Base-by-base conservation (phyloP, 2,329 filamentous ascomycete genomes). In the Sclerotiophoma versabilis region DNA sequence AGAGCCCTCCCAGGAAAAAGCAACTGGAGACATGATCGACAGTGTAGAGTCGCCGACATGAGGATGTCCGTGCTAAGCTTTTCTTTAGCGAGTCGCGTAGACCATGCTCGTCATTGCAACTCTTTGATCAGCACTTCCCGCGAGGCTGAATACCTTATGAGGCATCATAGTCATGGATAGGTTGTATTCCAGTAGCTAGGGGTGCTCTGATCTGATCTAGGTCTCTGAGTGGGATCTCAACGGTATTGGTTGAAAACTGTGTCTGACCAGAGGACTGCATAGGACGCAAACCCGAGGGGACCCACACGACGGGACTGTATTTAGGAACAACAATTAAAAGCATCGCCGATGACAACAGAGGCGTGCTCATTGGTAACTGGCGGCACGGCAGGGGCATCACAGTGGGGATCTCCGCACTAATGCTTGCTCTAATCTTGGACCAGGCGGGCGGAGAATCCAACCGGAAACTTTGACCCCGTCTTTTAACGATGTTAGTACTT, bases 281-380 rank as follows among this genome's bases (percentile, higher is more conserved):
- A 38, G 39, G 20, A 30, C 8, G 10, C 20, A 5, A 33, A 11
- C 23, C 46, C 37, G 26, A 25, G 14, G 12, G 23, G 30, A 27
- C 25, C 36, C 23, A 47, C 36, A 32, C 14, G 25, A 25, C 25
- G 30, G 19, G 20, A 17, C 15, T n/a, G 23, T 32, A 14, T 15
- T 25, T 37, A 19, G 11, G 9, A 25, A 8, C 15, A 17, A 37
- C 6, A 25, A 33, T 19, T 12, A 11, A 25, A 38, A 29, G 20
- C 11, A 44, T 45, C 32, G 51, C 39, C 51, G 43, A 49, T 49
- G 51, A 54, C 44, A 54, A 54, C 30, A 37, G 19, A 25, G 19
- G 20, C 38, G 20, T 37, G 15, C 32, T 34, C 27, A 49, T 44
- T 54, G 30, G 51, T 37, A 38, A 26, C 25, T 38, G 29, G n/a